phyloP scores from a whole-genome alignment of 108 stramenopile genomes.

The Pseudonitzschia delicatissima region DNA sequence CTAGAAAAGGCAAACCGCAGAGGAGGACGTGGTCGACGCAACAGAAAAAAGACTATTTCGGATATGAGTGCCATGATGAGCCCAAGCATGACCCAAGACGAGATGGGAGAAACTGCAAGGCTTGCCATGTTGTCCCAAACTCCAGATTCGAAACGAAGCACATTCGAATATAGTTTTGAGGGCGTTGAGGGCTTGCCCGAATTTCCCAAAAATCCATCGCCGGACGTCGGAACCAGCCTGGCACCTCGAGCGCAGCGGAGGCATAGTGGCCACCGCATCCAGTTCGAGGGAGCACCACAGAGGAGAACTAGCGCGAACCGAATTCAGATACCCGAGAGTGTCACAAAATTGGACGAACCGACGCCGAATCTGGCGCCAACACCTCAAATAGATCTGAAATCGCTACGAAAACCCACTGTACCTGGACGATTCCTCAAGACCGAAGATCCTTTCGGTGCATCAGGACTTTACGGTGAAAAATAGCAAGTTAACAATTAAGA shows the following conservation, averaged over 20 bases:
- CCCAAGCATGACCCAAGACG: conserved; percentile 20
- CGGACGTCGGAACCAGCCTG: background rate
- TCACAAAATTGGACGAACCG: background rate
- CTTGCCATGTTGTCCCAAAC: conserved; percentile 2
- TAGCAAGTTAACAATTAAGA: no score
- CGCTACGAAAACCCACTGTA: conserved; percentile 56
- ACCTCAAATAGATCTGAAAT: conserved; percentile 8
- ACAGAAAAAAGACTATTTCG: conserved; percentile 68
- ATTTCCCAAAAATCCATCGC: background rate
- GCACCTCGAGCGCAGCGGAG: background rate
- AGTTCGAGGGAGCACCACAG: background rate
- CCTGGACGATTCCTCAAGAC: conserved; percentile 69
- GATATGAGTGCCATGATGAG: conserved; percentile 75
- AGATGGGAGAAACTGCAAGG: background rate
- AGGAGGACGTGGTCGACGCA: conserved; percentile 66
- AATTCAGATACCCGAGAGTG: background rate
- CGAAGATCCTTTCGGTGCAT: conserved; percentile 50
- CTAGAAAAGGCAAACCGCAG: conserved; percentile 64
- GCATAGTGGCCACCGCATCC: background rate
- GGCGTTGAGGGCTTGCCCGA: conserved; percentile 4
- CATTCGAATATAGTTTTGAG: background rate
- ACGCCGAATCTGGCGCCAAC: background rate
- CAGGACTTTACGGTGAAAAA: conserved; percentile 24
- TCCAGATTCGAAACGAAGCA: conserved; percentile 9
- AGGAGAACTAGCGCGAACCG: background rate